Conservation (phyloP, 305 asterid genomes). For the Salvia sclarea region DNA sequence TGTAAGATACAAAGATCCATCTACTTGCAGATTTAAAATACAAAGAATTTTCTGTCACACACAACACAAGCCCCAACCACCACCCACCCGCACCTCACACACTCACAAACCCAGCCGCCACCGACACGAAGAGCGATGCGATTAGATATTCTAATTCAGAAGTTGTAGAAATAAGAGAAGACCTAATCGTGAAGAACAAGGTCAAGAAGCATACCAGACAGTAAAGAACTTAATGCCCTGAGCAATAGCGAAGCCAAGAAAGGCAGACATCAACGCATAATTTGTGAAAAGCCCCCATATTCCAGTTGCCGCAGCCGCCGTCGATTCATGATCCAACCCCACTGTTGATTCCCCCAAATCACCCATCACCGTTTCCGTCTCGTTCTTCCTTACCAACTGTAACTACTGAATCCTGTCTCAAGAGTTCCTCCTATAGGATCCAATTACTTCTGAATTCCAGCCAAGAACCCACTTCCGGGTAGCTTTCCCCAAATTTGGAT, state of each 20-base stretch:
- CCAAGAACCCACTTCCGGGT: neutral
- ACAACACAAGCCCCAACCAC: neutral
- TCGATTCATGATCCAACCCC: constrained; percentile 29
- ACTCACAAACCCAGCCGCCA: neutral
- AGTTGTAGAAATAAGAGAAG: neutral
- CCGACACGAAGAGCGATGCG: neutral
- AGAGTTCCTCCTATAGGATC: neutral
- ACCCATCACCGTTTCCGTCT: constrained; percentile 29
- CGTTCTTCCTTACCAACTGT: neutral
- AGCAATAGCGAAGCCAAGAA: constrained; percentile 52
- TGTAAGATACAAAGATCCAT: neutral
- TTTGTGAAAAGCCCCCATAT: constrained; percentile 36
- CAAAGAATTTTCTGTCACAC: neutral
- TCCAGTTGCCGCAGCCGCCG: constrained; percentile 17
- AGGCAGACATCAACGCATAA: constrained; percentile 46
- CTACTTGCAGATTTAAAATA: neutral
- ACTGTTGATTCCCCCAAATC: constrained; percentile 25
- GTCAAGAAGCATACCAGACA: constrained; percentile 38
- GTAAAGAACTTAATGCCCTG: constrained; percentile 49
- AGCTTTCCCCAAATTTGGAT: neutral
- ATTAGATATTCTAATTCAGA: neutral
- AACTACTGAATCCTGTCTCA: neutral
- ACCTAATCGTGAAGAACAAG: neutral
- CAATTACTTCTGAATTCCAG: neutral
- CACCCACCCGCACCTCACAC: neutral